Evolutionary conservation across 257 asterid species (phyloP), one percentile per base, ranked within the genome.

Genomic region (Penstemon barbatus): DNA sequence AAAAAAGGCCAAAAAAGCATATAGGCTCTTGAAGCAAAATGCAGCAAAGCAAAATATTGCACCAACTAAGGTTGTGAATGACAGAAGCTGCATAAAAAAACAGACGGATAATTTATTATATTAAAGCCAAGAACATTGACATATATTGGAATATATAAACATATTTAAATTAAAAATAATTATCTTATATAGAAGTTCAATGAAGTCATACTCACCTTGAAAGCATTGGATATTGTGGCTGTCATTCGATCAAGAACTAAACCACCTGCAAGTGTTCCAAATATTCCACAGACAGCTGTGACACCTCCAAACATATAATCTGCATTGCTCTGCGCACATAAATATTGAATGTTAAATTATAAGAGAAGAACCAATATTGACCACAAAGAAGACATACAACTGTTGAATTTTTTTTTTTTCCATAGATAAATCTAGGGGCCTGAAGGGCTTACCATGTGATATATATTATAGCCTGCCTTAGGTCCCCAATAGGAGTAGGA

Each of bases 401-500:
- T 25, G 33, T 25, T 25, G 33, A 25, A 25, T 1, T 2, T 1
- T 25, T 25, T 0, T 25, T 25, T 25, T 25, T 25, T 25, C 3
- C 51, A 37, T 40, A 37, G 18, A 44, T 33, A 46, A 48, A 52
- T 61, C 48, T 8, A 8, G 58, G 67, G 60, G 15, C 39, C 39
- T 18, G 65, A 70, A 74, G 61, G 66, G 68, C 81, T 82, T 82
- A 91, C 98, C 99, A 94, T 89, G 70, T 86, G 91, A 76, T 91
- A 94, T 75, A 94, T 91, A 79, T 71, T 83, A 83, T 89, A 87
- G 67, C 98, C 99, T 13, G 98, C 98, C 87, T 91, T 94, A 33
- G 98, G 98, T 59, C 99, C 99, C 99, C 99, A 94, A 62, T 94
- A 94, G 56, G 99, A 94, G 76, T 94, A 94, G 69, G 99, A 88